These are phyloP conservation scores for Penicillium sp. DNA, from an alignment of 2,329 filamentous ascomycete genomes.

Conservation along the genomic window DNA sequence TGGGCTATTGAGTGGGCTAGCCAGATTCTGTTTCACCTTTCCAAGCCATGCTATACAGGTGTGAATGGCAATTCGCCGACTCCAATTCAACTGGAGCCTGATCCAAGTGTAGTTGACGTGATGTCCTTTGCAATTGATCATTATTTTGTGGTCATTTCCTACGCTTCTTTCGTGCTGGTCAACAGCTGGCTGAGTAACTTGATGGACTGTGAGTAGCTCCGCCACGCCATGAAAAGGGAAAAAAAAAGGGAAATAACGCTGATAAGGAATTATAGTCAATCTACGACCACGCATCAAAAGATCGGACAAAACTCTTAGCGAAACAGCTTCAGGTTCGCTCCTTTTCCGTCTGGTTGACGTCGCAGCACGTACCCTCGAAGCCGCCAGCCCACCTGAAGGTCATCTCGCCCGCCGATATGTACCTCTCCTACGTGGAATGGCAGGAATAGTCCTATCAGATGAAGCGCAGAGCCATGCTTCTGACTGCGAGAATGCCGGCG, in stretches of 20 bases:
- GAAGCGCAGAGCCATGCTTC: background rate
- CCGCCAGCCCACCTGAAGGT: slow-evolving; percentile 6
- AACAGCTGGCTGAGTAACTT: slow-evolving; percentile 11
- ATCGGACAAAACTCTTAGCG: background rate
- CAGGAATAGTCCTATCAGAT: background rate
- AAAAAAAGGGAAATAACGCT: too few relatives aligned
- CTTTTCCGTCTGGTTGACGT: slow-evolving; percentile 5
- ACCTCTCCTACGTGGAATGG: slow-evolving; percentile 4
- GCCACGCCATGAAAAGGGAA: background rate
- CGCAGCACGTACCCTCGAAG: slow-evolving; percentile 9
- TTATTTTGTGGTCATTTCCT: slow-evolving; percentile 9
- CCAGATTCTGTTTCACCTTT: slow-evolving; percentile 4
- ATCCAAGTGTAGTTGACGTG: slow-evolving; percentile 5
- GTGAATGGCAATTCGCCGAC: background rate
- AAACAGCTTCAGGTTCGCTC: background rate
- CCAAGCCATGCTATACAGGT: background rate
- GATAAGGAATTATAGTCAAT: background rate
- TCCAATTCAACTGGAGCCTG: slow-evolving; percentile 3
- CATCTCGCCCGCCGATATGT: slow-evolving; percentile 9
- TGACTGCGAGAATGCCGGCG: too few relatives aligned
- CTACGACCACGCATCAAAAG: background rate
- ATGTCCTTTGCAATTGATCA: slow-evolving; percentile 11
- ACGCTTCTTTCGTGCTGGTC: slow-evolving; percentile 6
- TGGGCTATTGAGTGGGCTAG: slow-evolving; percentile 11
- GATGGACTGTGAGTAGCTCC: background rate